Percentiles rank a stretch among this genome's conserved stretches.
Evolutionary conservation across 2,329 filamentous ascomycete species (phyloP).

Genomic region (Calonectria crousiana): DNA sequence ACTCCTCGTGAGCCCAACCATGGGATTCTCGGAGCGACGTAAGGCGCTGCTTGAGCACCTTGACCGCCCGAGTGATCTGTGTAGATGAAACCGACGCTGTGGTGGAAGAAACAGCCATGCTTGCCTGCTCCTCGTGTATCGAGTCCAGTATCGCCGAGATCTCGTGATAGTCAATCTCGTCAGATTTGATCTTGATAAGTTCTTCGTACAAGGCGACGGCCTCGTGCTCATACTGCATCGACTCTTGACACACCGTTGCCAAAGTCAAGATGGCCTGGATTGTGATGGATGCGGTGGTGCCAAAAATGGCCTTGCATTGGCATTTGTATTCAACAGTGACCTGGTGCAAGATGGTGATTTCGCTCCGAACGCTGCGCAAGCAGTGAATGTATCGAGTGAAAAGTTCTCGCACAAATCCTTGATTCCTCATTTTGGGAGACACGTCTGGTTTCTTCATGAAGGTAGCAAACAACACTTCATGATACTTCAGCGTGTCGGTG

Average conservation of each 20-base stretch:
- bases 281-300: background rate
- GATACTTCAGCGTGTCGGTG: background rate
- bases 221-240: constrained; percentile 1
- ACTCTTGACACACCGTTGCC: background rate
- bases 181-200: background rate
- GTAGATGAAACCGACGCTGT: background rate
- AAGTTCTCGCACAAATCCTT: background rate
- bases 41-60: background rate
- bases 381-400: background rate
- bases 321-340: background rate
- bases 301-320: background rate
- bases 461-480: background rate
- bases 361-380: background rate
- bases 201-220: background rate
- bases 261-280: background rate
- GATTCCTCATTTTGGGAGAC: background rate
- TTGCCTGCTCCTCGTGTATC: background rate
- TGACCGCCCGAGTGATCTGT: background rate
- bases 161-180: background rate
- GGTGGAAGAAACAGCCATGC: background rate
- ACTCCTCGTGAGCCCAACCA: constrained; percentile 1
- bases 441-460: background rate
- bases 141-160: background rate
- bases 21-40: background rate
- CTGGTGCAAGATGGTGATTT: background rate